Base-by-base conservation (phyloP, 2,329 filamentous ascomycete species). In the Ceratocystis cacaofunesta region DNA sequence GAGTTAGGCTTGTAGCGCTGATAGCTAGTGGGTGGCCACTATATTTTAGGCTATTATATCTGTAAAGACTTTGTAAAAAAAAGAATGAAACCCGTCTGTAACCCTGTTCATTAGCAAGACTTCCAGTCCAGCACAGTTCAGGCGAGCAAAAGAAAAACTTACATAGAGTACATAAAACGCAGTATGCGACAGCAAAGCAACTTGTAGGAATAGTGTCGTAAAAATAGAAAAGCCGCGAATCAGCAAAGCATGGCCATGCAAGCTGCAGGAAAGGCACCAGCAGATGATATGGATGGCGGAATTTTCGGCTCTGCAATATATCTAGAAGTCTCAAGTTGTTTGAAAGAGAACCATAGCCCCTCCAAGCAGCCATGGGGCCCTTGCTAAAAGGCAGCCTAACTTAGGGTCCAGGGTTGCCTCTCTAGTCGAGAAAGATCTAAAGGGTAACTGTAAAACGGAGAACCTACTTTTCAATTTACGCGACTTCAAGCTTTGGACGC, bases 401-500 rank as follows among this genome's bases (percentile, higher is more conserved):
- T 30, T 25, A 58, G 55, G 55, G 55, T 58, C n/a, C 1, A 12
- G 5, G 48, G n/a, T 5, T 22, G 30, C 1, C 1, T 3, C 1
- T 3, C 1, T 8, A 36, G 28, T 1, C 7, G 22, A 28, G 7
- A 10, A 22, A 19, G 10, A 5, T 25, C 8, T 52, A 12, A 19
- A 15, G 22, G 25, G 22, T 28, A 58, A 36, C 55, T 36, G 6
- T 52, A 52, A 28, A 52, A 10, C n/a, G 58, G 58, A 3, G 36
- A 41, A 4, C 3, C 32, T 17, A 43, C 32, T 5, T 12, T n/a
- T 61, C 52, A 63, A 66, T 66, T 63, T 66, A 67, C 65, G 57
- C 65, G 62, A 62, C 43, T 10, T 28, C 25, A 25, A 22, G 19
- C 19, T 19, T 10, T 2, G 1, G 48, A 15, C 48, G 46, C 17